phyloP scores from a whole-genome alignment of 179 eudicot species.

The Vitellaria paradoxa region DNA sequence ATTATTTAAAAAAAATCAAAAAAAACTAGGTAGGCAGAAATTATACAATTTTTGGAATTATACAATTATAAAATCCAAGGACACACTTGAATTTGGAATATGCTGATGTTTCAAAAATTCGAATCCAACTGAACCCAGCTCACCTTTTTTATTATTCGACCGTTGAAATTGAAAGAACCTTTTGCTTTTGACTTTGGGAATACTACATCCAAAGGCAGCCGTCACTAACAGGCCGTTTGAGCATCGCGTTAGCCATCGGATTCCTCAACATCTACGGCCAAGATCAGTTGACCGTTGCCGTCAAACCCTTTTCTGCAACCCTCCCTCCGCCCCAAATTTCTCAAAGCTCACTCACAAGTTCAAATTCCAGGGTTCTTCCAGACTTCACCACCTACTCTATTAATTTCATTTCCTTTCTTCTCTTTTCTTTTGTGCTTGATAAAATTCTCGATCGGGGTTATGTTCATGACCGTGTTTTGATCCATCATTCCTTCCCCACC shows the following conservation, averaged over 20 bases:
- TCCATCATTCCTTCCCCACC: not conserved
- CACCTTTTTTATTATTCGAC: not conserved
- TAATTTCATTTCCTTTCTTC: too few species aligned
- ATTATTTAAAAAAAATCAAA: too few species aligned
- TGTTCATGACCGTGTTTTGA: not conserved
- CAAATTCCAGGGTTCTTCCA: constrained; percentile 6
- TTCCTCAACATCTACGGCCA: constrained; percentile 7
- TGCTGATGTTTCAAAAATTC: too few species aligned
- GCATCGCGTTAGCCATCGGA: not conserved
- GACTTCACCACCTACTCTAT: not conserved
- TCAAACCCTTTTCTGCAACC: constrained; percentile 7
- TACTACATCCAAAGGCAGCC: not conserved
- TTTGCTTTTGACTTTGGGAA: constrained; percentile 12
- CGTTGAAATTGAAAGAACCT: constrained; percentile 10
- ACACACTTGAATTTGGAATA: too few species aligned
- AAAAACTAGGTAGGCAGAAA: too few species aligned
- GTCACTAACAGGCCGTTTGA: not conserved
- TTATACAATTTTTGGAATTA: too few species aligned
- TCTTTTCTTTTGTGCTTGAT: too few species aligned
- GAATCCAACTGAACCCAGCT: too few species aligned
- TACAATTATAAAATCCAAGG: too few species aligned
- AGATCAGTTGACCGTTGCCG: constrained; percentile 42
- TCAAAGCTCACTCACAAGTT: not conserved
- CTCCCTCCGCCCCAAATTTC: constrained; percentile 18
- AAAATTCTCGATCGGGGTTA: constrained; percentile 3